Evolutionary conservation across 2,329 filamentous ascomycete genomes (phyloP), one percentile per base, ranked within the genome.

Genomic region (Verticillium dahliae): DNA sequence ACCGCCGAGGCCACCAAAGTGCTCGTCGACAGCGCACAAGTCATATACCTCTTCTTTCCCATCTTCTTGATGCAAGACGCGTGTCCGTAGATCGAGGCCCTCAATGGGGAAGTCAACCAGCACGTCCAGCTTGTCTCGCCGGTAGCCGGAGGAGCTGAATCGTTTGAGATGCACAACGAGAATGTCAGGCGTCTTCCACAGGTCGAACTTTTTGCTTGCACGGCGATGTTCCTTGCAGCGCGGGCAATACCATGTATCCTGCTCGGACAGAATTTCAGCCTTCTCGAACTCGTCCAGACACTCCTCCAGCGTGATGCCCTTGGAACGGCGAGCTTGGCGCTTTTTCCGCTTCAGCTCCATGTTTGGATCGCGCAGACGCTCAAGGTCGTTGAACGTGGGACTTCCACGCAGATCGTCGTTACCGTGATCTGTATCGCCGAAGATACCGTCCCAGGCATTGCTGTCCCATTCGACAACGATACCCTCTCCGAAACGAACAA

Each of bases 201-300:
- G 85, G 71, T 98, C 93, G 60, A 99, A 92, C 70, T 95, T 97
- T 80, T 99, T 99, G 76, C 89, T 93, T 22, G 95, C 95, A 63
- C 92, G 88, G 15, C 92, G 87, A 69, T 96, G 90, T 69, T 97
- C 91, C 74, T 98, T 98, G 82, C 95, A 99, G 35, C 92, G 86
- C 61, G 92, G 94, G 71, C 95, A 99, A 73, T 96, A 98, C 95
- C 95, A 99, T 63, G 92, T 94, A 72, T 99, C 96, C 71, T 96
- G 90, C 73, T 97, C 92, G 0, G 94, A 97, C 4, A 99, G 80
- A 14, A 97, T 87, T 75, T 99, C 95, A 63, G 93, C 90, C 72
- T 94, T 94, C 71, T 95, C 91, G 67, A 97, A 98, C 74, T 98
- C 95, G 62, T 93, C 90, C 60, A 99, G 84, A 71, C 95, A 99